phyloP scores from a whole-genome alignment of 2,329 filamentous ascomycete species.

The Emmonsiellopsis sp. region DNA sequence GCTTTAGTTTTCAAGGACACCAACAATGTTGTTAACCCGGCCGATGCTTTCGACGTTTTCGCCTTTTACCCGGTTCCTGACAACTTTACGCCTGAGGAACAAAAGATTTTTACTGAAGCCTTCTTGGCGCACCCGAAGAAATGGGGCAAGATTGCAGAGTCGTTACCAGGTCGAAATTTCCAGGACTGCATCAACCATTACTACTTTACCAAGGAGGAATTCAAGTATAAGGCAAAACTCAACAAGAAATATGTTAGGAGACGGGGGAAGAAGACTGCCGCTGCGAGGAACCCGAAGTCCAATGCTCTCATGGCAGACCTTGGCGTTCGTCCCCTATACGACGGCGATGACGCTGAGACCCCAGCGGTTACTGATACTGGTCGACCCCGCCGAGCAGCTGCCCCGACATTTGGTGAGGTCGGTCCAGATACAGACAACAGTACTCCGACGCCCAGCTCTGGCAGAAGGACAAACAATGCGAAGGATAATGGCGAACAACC shows the following conservation, averaged over 20 bases:
- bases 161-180: conserved; percentile 36
- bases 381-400: conserved; percentile 39
- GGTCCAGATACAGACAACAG: conserved; percentile 22
- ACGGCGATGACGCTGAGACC: conserved; percentile 32
- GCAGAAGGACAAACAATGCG: conserved; percentile 22
- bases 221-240: conserved; percentile 41
- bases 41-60: conserved; percentile 33
- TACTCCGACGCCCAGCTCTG: conserved; percentile 25
- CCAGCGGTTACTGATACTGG: conserved; percentile 41
- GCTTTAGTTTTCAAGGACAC: conserved; percentile 36
- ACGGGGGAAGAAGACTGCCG: conserved; percentile 26
- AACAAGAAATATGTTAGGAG: conserved; percentile 37
- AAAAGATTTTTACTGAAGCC: conserved; percentile 36
- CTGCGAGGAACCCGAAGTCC: conserved; percentile 32
- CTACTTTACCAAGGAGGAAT: conserved; percentile 41
- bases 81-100: conserved; percentile 39
- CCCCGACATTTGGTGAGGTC: conserved; percentile 37
- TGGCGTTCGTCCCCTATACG: conserved; percentile 33
- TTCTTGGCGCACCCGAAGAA: conserved; percentile 41
- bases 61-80: conserved; percentile 36
- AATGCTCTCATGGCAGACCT: conserved; percentile 41
- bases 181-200: conserved; percentile 43
- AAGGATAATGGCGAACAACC: conserved; percentile 26
- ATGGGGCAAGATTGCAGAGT: conserved; percentile 42
- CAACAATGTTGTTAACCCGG: conserved; percentile 32